Base-by-base conservation (phyloP, 805 yeast species). In the Zygotorulaspora florentina region DNA sequence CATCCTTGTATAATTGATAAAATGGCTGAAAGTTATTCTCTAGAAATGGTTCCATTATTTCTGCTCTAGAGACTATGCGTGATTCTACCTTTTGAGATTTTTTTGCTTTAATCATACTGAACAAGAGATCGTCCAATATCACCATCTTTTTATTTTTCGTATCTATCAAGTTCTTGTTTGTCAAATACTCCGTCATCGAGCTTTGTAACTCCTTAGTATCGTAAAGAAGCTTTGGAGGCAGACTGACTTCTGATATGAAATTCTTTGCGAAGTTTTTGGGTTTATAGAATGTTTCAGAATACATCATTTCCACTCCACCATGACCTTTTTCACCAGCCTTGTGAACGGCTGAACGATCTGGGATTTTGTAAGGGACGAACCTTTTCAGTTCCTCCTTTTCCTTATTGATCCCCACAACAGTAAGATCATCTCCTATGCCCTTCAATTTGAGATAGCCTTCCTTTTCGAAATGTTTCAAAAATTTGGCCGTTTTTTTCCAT, bases 401-500 rank as follows among this genome's bases (percentile, higher is more conserved):
- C 12, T 73, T 75, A 26, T 80, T 78, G 0, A 77, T 55, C 7
- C 75, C 69, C 2, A 74, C 69, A 16, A 91, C 70, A 0, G 76
- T 73, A 23, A 89, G 41, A 57, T 86, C 95, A 47, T 90, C 96
- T 31, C 83, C 93, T 58, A 87, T 86, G 7, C 96, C 97, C 54
- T 89, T 87, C 20, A 83, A 62, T 46, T 80, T 80, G 17, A 93
- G 50, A 45, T 82, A 77, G 1, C 80, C 79, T 36, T 74, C 73
- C 61, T 88, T 91, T 53, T 87, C 96, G 82, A 90, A 87, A 6
- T 85, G 81, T 59, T 88, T 91, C 44, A 91, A 67, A 58, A 83
- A 88, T 62, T 89, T 90, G 11, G 89, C 76, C 3, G 91, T 80
- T 59, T 91, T 91, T 64, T 86, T 89, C 95, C 95, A 91, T 2